Evolutionary conservation across 2,329 filamentous ascomycete species (phyloP).

Genomic region (Colletotrichum lindemuthianum): DNA sequence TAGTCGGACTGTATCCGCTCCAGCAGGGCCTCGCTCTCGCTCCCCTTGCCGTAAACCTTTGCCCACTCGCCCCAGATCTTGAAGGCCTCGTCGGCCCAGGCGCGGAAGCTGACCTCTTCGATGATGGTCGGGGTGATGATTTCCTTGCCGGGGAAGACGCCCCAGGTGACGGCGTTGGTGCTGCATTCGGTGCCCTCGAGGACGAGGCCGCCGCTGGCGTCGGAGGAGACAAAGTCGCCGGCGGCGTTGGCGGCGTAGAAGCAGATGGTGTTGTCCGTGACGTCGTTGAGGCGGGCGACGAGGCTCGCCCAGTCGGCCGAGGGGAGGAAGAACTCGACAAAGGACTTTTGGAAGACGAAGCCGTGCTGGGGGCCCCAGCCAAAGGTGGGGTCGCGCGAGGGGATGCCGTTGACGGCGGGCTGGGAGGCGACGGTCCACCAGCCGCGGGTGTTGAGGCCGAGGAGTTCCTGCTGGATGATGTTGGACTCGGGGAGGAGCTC

Average conservation of each 20-base stretch:
- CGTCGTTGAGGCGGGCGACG: constrained; percentile 61
- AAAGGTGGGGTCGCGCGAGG: constrained; percentile 80
- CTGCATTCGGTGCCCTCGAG: constrained; percentile 54
- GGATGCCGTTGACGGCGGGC: constrained; percentile 88
- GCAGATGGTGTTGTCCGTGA: constrained; percentile 72
- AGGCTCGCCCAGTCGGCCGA: constrained; percentile 76
- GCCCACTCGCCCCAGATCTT: constrained; percentile 96
- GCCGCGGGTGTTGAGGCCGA: constrained; percentile 80
- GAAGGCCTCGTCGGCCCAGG: constrained; percentile 96
- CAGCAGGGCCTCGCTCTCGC: constrained; percentile 77
- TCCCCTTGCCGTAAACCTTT: constrained; percentile 81
- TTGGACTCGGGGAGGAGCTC: constrained; percentile 84
- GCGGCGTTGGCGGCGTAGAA: constrained; percentile 87
- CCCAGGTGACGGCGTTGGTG: constrained; percentile 97
- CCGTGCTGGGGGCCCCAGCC: constrained; percentile 94
- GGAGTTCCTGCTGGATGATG: constrained; percentile 79
- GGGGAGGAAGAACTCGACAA: constrained; percentile 95
- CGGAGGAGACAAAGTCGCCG: constrained; percentile 82
- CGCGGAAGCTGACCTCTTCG: constrained; percentile 91
- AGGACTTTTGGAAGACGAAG: constrained; percentile 98
- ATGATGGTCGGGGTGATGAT: constrained; percentile 97
- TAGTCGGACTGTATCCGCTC: constrained; percentile 73
- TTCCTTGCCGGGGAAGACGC: constrained; percentile 93
- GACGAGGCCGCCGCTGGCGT: constrained; percentile 53
- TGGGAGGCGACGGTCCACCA: constrained; percentile 99